These are phyloP conservation scores for Neopestalotiopsis clavispora DNA, from an alignment of 2,329 filamentous ascomycete species.

Conservation along the genomic window DNA sequence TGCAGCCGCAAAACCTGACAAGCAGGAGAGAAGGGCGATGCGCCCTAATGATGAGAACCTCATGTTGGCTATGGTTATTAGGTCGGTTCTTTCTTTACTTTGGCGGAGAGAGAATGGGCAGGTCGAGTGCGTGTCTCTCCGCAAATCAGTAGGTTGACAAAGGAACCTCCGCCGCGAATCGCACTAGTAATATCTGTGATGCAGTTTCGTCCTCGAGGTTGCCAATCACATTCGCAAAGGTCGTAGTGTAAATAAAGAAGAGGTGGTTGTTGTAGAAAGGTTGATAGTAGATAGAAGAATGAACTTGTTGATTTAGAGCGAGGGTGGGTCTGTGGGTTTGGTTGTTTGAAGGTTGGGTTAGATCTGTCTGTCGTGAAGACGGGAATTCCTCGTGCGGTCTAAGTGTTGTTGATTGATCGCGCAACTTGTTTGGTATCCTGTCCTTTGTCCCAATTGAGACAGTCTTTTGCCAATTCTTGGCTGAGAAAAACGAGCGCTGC, in stretches of 20 bases:
- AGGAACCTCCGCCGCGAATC: constrained; percentile 11
- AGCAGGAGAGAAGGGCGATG: constrained; percentile 49
- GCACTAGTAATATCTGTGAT: not conserved
- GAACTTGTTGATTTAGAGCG: not conserved
- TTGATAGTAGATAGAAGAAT: constrained; percentile 4
- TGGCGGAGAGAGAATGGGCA: not conserved
- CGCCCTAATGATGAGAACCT: constrained; percentile 51
- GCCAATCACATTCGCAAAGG: not conserved
- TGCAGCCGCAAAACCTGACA: constrained; percentile 54
- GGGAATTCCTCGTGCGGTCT: not conserved
- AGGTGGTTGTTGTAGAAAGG: constrained; percentile 9
- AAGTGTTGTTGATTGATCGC: not conserved
- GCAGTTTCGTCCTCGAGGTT: not conserved
- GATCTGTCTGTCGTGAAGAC: not conserved
- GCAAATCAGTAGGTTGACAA: not conserved
- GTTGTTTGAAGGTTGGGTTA: not conserved
- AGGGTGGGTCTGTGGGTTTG: constrained; percentile 5
- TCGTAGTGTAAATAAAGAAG: not conserved
- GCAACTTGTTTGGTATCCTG: not conserved
- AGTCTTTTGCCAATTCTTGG: constrained; percentile 17
- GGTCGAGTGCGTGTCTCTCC: constrained; percentile 3
- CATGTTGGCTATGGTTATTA: constrained; percentile 42
- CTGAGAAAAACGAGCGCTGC: constrained; percentile 15
- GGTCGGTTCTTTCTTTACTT: not conserved
- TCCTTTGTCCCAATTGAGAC: constrained; percentile 10